Evolutionary conservation across 495 filamentous ascomycete genomes (phyloP).

Genomic region (Antarctomyces pellizariae): DNA sequence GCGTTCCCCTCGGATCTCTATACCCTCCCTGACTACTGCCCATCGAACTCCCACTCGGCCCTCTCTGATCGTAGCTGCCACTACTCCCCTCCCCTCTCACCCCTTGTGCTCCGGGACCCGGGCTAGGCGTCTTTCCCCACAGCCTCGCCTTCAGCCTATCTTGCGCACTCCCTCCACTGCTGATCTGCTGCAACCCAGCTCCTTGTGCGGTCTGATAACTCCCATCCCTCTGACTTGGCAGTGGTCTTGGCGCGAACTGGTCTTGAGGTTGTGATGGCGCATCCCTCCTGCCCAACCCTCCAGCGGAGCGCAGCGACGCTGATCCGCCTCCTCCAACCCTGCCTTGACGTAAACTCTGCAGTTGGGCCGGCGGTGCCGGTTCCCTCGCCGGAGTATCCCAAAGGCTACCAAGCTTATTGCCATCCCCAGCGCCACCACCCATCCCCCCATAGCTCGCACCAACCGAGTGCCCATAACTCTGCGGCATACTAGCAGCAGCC

Average conservation of each 20-base stretch:
- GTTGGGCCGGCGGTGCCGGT: conserved; percentile 22
- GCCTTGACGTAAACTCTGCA: conserved; percentile 29
- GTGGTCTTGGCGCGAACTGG: conserved; percentile 22
- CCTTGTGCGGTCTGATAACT: conserved; percentile 36
- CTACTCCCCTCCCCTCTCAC: no score
- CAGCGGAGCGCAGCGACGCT: conserved; percentile 10
- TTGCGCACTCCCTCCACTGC: conserved; percentile 22
- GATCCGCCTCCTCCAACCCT: conserved; percentile 16
- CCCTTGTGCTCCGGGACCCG: no score
- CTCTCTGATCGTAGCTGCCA: no score
- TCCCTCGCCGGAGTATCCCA: conserved; percentile 44
- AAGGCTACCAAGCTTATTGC: conserved; percentile 45
- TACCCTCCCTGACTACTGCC: no score
- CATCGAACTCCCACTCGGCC: no score
- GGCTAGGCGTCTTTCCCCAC: conserved; percentile 23
- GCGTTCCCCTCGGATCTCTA: no score
- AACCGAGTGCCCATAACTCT: conserved; percentile 23
- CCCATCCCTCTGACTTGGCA: conserved; percentile 46
- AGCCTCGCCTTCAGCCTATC: conserved; percentile 43
- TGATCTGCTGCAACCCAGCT: conserved; percentile 12
- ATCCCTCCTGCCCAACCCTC: conserved; percentile 8
- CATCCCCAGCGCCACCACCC: conserved; percentile 10
- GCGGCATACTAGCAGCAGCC: conserved; percentile 24
- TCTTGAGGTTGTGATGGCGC: conserved; percentile 11
- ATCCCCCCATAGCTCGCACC: conserved; percentile 26